Conservation (phyloP, 73 alveolate genomes). For the Paramecium caudatum region DNA sequence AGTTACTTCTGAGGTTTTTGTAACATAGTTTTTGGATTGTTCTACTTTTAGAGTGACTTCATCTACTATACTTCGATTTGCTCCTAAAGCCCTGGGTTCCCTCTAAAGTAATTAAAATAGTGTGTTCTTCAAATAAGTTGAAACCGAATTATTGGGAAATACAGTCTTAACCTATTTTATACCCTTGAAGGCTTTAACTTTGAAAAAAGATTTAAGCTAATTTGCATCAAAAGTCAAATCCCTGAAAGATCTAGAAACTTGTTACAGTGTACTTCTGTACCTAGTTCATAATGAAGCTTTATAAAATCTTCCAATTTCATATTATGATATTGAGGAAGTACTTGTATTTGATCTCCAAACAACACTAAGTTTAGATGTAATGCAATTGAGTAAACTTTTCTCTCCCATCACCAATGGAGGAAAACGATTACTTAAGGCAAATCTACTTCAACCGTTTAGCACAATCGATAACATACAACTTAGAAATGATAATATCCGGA, state of each 20-base stretch:
- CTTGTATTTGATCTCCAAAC: conserved; percentile 11
- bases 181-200: background rate
- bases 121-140: conserved; percentile 42
- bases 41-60: conserved; percentile 33
- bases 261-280: too few species aligned
- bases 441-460: conserved; percentile 45
- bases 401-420: conserved; percentile 36
- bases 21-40: conserved; percentile 33
- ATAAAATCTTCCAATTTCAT: conserved; percentile 23
- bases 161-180: background rate
- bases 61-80: conserved; percentile 37
- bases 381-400: background rate
- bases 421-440: conserved; percentile 41
- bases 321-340: conserved; percentile 27
- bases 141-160: conserved; percentile 24
- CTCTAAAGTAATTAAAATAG: conserved; percentile 32
- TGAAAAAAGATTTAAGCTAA: conserved; percentile 1
- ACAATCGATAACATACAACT: too few species aligned
- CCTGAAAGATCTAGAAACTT: background rate
- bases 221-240: background rate
- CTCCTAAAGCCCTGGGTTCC: conserved; percentile 34
- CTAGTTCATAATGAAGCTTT: too few species aligned
- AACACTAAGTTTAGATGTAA: conserved; percentile 19
- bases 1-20: conserved; percentile 35
- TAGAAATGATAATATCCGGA: background rate